A percentile compares a stretch with the other conserved stretches of the same genome.
phyloP scores from a whole-genome alignment of 768 basidiomycete genomes.

The Macrolepiota albuminosa region DNA sequence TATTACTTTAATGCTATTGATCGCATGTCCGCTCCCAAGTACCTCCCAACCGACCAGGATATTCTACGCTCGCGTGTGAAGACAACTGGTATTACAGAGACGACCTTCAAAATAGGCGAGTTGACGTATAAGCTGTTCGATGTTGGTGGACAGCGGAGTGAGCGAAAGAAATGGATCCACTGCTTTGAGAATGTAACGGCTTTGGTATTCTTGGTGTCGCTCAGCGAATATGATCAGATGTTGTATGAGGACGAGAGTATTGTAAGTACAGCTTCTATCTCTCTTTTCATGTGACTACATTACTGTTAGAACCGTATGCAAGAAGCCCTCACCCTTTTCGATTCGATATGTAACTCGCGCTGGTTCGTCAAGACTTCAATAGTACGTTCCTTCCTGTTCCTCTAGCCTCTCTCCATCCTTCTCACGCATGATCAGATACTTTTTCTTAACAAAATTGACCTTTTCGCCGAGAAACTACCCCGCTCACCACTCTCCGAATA shows the following conservation, averaged over 20 bases:
- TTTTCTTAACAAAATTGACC: conserved; percentile 95
- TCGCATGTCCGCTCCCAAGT: conserved; percentile 70
- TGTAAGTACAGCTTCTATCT: conserved; percentile 42
- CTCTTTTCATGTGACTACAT: neutral
- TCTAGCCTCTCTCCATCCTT: neutral
- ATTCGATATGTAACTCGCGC: conserved; percentile 95
- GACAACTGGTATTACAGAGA: conserved; percentile 97
- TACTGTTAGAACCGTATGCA: conserved; percentile 88
- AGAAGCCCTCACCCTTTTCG: conserved; percentile 93
- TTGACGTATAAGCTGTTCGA: conserved; percentile 68
- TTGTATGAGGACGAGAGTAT: conserved; percentile 54
- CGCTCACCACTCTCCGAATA: conserved; percentile 79
- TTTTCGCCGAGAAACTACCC: conserved; percentile 92
- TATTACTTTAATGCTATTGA: conserved; percentile 95
- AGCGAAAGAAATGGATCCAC: conserved; percentile 5
- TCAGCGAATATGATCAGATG: conserved; percentile 4
- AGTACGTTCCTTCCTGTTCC: conserved; percentile 38
- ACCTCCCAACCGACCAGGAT: conserved; percentile 93
- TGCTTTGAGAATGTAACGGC: conserved; percentile 7
- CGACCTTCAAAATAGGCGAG: conserved; percentile 92
- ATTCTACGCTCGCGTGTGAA: conserved; percentile 92
- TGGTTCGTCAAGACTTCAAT: conserved; percentile 97
- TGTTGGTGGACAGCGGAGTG: neutral
- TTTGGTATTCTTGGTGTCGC: conserved; percentile 16
- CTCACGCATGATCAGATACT: conserved; percentile 59